A percentile compares a stretch with the other conserved stretches of the same genome.
Conservation (phyloP, 306 rosid genomes). For the Amphicarpaea edgeworthii region DNA sequence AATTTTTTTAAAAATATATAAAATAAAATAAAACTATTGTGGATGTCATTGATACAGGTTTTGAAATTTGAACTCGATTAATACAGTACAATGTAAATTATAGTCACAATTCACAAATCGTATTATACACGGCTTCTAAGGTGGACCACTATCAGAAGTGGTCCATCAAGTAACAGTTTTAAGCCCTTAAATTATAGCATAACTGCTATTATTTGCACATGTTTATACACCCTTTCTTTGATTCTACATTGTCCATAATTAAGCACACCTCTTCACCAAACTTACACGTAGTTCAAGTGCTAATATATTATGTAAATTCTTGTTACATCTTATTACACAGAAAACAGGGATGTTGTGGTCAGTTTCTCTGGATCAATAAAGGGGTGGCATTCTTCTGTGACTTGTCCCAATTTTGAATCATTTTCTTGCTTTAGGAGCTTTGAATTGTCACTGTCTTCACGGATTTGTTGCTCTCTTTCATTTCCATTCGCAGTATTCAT, state of each 20-base stretch:
- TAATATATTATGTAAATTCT: neutral
- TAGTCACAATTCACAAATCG: neutral
- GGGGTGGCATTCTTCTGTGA: conserved; percentile 50
- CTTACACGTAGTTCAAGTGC: neutral
- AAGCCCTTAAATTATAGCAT: conserved; percentile 4
- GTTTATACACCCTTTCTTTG: neutral
- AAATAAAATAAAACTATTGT: too few species aligned
- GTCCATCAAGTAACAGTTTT: too few species aligned
- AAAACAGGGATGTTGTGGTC: conserved; percentile 52
- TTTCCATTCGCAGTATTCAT: neutral
- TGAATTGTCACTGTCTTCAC: conserved; percentile 17
- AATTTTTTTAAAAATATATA: too few species aligned
- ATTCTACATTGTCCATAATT: neutral
- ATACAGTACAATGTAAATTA: neutral
- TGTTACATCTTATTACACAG: conserved; percentile 24
- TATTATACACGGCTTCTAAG: too few species aligned
- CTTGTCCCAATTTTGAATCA: conserved; percentile 30
- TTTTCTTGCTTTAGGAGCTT: conserved; percentile 34
- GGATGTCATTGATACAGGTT: neutral
- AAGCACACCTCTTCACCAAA: neutral
- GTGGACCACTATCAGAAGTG: too few species aligned
- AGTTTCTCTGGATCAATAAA: conserved; percentile 54
- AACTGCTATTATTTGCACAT: neutral
- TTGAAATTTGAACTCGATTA: neutral
- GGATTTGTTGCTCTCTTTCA: conserved; percentile 15